These are phyloP conservation scores for Ophiocordyceps polyrhachis-furcata DNA, from an alignment of 2,329 filamentous ascomycete species.

Conservation along the genomic window DNA sequence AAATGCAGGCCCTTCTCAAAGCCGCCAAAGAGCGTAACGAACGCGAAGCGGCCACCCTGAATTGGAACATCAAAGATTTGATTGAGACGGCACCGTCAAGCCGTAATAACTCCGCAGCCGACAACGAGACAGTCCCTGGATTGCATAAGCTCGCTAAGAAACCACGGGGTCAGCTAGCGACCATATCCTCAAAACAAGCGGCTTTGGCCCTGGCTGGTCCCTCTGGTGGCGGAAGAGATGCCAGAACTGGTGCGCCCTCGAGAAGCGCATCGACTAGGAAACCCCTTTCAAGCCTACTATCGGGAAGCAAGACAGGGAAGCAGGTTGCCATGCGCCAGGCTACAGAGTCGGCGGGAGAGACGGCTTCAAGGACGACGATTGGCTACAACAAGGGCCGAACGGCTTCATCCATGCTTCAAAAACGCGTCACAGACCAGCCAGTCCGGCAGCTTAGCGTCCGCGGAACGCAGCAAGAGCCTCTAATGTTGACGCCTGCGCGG, in stretches of 20 bases:
- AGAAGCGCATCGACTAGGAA: conserved; percentile 5
- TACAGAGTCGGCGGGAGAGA: conserved; percentile 38
- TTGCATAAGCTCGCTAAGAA: conserved; percentile 2
- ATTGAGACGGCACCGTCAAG: conserved; percentile 19
- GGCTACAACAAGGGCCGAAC: conserved; percentile 67
- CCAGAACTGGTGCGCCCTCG: not conserved
- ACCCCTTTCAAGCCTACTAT: conserved; percentile 13
- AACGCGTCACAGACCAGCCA: conserved; percentile 3
- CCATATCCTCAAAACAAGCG: conserved; percentile 28
- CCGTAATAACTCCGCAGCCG: not conserved
- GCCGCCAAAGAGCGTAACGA: conserved; percentile 49
- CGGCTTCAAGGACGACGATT: conserved; percentile 61
- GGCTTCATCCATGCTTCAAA: conserved; percentile 26
- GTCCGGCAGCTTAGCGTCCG: conserved; percentile 3
- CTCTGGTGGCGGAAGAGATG: not conserved
- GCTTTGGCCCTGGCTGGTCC: conserved; percentile 27
- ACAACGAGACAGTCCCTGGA: not conserved
- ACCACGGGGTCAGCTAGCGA: conserved; percentile 8
- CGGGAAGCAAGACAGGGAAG: conserved; percentile 15
- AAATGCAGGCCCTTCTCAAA: conserved; percentile 28
- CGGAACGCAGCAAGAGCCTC: conserved; percentile 12
- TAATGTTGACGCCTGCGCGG: conserved; percentile 26
- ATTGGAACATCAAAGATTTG: conserved; percentile 41
- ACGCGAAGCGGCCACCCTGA: conserved; percentile 42
- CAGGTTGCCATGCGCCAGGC: conserved; percentile 23